A percentile compares a stretch with the other conserved stretches of the same genome.
phyloP scores from a whole-genome alignment of 2,329 filamentous ascomycete species.

The Chrysosporium keratinophilum region DNA sequence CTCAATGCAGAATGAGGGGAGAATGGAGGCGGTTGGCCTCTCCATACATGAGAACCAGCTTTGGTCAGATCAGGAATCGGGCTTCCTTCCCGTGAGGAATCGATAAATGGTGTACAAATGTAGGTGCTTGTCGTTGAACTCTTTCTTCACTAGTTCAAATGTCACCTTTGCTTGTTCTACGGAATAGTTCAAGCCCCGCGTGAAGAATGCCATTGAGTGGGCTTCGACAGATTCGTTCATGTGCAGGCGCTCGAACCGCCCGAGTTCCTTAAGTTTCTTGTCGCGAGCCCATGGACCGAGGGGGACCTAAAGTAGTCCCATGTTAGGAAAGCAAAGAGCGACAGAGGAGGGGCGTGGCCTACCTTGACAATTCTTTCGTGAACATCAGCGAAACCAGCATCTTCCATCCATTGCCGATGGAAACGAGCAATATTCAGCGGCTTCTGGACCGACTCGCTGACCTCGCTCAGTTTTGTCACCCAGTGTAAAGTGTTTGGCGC shows the following conservation, averaged over 20 bases:
- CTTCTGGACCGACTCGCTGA: conserved; percentile 36
- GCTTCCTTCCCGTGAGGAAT: conserved; percentile 4
- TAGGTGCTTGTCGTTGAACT: conserved; percentile 12
- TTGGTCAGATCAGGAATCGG: not conserved
- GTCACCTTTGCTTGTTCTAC: conserved; percentile 11
- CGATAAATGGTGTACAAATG: conserved; percentile 12
- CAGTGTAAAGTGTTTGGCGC: conserved; percentile 28
- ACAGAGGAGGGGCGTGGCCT: conserved; percentile 33
- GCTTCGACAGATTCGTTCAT: conserved; percentile 22
- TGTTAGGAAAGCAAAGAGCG: not conserved
- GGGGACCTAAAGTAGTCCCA: conserved; percentile 2
- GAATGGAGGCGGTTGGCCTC: no score
- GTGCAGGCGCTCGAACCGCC: conserved; percentile 17
- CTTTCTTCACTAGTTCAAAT: conserved; percentile 9
- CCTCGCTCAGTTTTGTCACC: conserved; percentile 36
- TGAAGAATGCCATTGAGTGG: conserved; percentile 21
- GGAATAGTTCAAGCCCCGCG: conserved; percentile 31
- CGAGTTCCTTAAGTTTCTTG: conserved; percentile 15
- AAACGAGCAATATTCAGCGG: conserved; percentile 46
- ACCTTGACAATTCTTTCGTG: conserved; percentile 45
- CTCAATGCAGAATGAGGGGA: no score
- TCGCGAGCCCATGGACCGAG: conserved; percentile 18
- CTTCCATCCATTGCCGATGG: conserved; percentile 44
- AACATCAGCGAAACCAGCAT: conserved; percentile 50
- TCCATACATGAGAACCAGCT: no score